Evolutionary conservation across 345 rosid species (phyloP).

Genomic region (Rhodamnia rubescens): DNA sequence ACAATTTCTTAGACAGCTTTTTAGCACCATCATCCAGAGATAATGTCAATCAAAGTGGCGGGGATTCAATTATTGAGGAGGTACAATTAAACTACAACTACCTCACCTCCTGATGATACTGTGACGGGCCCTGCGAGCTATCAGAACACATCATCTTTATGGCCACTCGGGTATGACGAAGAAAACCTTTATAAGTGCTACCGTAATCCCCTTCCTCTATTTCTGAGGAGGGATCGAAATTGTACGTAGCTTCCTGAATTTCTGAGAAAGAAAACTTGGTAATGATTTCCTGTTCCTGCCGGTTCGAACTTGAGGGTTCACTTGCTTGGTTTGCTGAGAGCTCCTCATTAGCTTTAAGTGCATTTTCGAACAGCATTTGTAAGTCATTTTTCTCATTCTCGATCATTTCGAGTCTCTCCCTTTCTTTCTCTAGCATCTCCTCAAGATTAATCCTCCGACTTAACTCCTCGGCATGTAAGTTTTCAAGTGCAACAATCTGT

Average conservation of each 20-base stretch:
- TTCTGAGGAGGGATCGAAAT: slow-evolving; percentile 11
- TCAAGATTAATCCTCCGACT: slow-evolving; percentile 16
- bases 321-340: slow-evolving; percentile 11
- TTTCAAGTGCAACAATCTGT: neutral
- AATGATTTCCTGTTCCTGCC: neutral
- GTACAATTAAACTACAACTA: neutral
- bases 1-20: neutral
- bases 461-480: neutral
- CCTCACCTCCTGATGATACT: slow-evolving; percentile 23
- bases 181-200: slow-evolving; percentile 17
- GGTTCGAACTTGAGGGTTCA: slow-evolving; percentile 1
- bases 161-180: slow-evolving; percentile 21
- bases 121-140: neutral
- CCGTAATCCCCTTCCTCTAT: slow-evolving; percentile 22
- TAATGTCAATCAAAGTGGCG: neutral
- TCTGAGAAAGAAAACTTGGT: slow-evolving; percentile 14
- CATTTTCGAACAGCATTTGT: neutral
- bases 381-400: neutral
- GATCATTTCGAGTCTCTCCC: neutral
- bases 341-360: slow-evolving; percentile 20
- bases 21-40: neutral
- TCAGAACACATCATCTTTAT: slow-evolving; percentile 16
- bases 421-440: slow-evolving; percentile 12
- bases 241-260: slow-evolving; percentile 23
- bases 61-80: neutral